Base-by-base conservation (phyloP, 768 basidiomycete species). In the Lactarius deliciosus region DNA sequence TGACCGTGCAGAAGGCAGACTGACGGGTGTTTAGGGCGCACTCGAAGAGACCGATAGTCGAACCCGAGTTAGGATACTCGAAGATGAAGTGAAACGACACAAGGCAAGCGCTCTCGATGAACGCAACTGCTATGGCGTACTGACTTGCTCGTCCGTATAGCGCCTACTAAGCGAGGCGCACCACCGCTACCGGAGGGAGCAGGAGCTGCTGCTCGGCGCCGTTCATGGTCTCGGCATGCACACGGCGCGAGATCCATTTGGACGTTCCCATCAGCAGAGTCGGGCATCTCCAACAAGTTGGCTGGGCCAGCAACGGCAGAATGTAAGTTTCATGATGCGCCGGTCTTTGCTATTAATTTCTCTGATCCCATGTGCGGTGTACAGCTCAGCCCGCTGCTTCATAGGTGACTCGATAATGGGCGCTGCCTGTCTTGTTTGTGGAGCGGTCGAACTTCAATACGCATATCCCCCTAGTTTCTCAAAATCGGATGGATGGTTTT, bases 41-140 rank as follows among this genome's bases (percentile, higher is more conserved):
- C 89, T 88, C 72, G 92, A 88, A 68, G 93, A 94, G 70, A 86
- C 86, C 0, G 88, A 92, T 73, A 81, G 81, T 76, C 83, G 86
- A 55, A 80, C 85, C 0, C 86, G 89, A 71, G 86, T 91, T 69
- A 82, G 83, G 70, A 79, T 85, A 34, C 77, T 93, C 9, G 81
- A 87, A 70, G 88, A 89, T 41, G 87, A 93, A 53, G 34, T 70
- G 60, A 64, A 63, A 32, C 68, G 70, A 16, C 15, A 41, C 34
- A 20, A 69, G 56, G 70, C 65, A 53, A 25, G 66, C 25, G 10
- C 34, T 45, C 30, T 5, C 43, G 66, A 32, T 90, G 9, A 6
- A 56, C 34, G n/a, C 41, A 16, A 9, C 16, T 32, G 15, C 20
- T 9, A 13, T 20, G 16, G 40, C 54, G 47, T 59, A 25, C 56